These are phyloP conservation scores for Fusarium ramigenum DNA, from an alignment of 2,329 filamentous ascomycete species.

Conservation along the genomic window DNA sequence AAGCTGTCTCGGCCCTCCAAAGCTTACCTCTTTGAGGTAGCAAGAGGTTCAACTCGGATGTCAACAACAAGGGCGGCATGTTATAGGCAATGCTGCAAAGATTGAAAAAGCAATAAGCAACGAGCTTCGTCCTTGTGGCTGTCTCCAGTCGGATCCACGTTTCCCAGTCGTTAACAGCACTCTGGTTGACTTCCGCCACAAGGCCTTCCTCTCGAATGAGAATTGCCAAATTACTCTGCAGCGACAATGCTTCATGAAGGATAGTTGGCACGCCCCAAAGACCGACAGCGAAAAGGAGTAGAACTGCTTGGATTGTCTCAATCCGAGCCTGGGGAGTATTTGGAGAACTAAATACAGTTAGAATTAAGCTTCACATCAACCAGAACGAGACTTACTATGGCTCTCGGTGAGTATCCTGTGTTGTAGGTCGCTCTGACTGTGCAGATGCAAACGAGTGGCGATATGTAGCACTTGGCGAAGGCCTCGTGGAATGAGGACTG, in stretches of 20 bases:
- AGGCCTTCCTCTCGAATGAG: slow-evolving; percentile 68
- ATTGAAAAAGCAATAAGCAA: slow-evolving; percentile 71
- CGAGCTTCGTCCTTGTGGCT: slow-evolving; percentile 66
- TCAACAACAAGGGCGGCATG: slow-evolving; percentile 66
- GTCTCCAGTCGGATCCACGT: slow-evolving; percentile 67
- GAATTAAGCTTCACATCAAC: neutral
- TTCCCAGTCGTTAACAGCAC: slow-evolving; percentile 63
- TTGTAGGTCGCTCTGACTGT: slow-evolving; percentile 64
- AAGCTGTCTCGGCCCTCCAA: slow-evolving; percentile 66
- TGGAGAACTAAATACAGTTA: slow-evolving; percentile 55
- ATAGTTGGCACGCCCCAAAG: slow-evolving; percentile 70
- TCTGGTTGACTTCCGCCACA: slow-evolving; percentile 57
- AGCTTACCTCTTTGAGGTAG: slow-evolving; percentile 64
- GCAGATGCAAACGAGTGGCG: slow-evolving; percentile 68
- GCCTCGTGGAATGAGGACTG: slow-evolving; percentile 67
- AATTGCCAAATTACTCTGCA: slow-evolving; percentile 67
- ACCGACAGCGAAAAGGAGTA: slow-evolving; percentile 68
- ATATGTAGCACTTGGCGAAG: slow-evolving; percentile 66
- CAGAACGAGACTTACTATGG: slow-evolving; percentile 60
- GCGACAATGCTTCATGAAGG: slow-evolving; percentile 65
- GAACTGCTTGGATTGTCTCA: slow-evolving; percentile 71
- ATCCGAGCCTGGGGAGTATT: slow-evolving; percentile 68
- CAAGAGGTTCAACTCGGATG: slow-evolving; percentile 65
- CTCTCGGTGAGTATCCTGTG: slow-evolving; percentile 67
- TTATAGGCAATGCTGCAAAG: slow-evolving; percentile 70